Evolutionary conservation across 2,329 filamentous ascomycete species (phyloP).

Genomic region (Hypoxylon rubiginosum): DNA sequence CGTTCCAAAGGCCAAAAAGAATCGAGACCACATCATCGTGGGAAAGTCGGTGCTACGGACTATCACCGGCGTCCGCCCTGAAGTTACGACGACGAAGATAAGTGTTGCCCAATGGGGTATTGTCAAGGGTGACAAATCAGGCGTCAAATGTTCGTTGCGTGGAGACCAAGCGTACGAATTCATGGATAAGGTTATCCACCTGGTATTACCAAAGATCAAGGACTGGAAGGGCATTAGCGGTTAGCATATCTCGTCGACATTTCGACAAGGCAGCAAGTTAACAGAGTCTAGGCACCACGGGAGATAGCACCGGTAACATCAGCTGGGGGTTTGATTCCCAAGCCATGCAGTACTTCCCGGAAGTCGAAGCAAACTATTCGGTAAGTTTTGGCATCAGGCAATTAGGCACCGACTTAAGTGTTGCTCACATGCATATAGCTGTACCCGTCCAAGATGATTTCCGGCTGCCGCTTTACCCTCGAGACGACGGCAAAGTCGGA

Average conservation of each 20-base stretch:
- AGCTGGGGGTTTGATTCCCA: slow-evolving; percentile 82
- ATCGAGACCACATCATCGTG: slow-evolving; percentile 82
- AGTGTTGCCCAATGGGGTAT: slow-evolving; percentile 83
- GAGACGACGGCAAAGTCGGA: slow-evolving; percentile 89
- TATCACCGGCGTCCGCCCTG: slow-evolving; percentile 82
- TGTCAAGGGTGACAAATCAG: slow-evolving; percentile 76
- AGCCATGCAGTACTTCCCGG: slow-evolving; percentile 87
- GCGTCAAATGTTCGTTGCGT: slow-evolving; percentile 81
- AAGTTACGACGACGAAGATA: slow-evolving; percentile 76
- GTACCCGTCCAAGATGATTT: slow-evolving; percentile 79
- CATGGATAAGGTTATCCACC: slow-evolving; percentile 87
- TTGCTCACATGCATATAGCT: slow-evolving; percentile 57
- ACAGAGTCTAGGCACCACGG: slow-evolving; percentile 66
- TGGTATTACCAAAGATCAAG: slow-evolving; percentile 95
- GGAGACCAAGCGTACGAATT: slow-evolving; percentile 92
- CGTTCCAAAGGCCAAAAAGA: slow-evolving; percentile 77
- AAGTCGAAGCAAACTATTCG: slow-evolving; percentile 95
- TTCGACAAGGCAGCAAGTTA: not conserved
- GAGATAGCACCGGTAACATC: slow-evolving; percentile 91
- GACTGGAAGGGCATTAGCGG: slow-evolving; percentile 83
- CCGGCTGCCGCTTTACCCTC: slow-evolving; percentile 85
- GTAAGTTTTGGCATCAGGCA: slow-evolving; percentile 66
- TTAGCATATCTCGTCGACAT: slow-evolving; percentile 36
- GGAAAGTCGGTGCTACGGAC: slow-evolving; percentile 87
- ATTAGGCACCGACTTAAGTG: slow-evolving; percentile 8